These are phyloP conservation scores for Sordariomycetes sp. DNA, from an alignment of 2,329 filamentous ascomycete species.

Conservation along the genomic window DNA sequence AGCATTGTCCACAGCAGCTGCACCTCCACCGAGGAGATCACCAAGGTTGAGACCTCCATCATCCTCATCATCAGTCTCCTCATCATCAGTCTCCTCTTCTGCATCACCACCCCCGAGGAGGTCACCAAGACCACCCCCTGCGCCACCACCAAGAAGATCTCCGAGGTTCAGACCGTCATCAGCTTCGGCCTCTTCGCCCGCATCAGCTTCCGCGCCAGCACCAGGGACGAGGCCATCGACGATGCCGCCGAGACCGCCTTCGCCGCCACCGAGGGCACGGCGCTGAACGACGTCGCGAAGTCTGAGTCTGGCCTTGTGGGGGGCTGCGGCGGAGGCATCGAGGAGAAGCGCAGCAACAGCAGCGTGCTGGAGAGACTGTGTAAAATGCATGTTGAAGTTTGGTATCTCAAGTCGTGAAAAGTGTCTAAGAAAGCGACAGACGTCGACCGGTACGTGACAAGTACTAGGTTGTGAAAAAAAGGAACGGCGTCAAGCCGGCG, in stretches of 20 bases:
- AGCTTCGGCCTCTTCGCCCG: too few relatives aligned
- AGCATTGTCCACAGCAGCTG: not conserved
- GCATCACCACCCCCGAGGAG: not conserved
- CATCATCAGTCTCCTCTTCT: not conserved
- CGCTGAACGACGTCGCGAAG: too few relatives aligned
- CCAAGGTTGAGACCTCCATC: not conserved
- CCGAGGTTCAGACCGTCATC: too few relatives aligned
- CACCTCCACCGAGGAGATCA: not conserved
- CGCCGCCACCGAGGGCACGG: not conserved
- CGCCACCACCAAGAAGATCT: not conserved
- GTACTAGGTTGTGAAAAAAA: not conserved
- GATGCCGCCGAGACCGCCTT: not conserved
- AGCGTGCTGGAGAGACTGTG: too few relatives aligned
- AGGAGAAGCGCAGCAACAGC: not conserved
- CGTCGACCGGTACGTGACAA: not conserved
- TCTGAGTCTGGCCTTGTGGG: not conserved
- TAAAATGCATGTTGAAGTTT: not conserved
- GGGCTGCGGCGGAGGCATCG: not conserved
- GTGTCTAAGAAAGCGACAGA: too few relatives aligned
- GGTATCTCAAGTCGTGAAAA: too few relatives aligned
- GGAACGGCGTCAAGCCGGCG: not conserved
- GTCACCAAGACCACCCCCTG: not conserved
- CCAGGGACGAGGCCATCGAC: not conserved
- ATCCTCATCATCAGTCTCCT: not conserved
- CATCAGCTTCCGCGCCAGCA: not conserved